Percentiles rank a stretch among this genome's conserved stretches.
phyloP scores from a whole-genome alignment of 78 protist species.

The Chrysochromulina tobinii region DNA sequence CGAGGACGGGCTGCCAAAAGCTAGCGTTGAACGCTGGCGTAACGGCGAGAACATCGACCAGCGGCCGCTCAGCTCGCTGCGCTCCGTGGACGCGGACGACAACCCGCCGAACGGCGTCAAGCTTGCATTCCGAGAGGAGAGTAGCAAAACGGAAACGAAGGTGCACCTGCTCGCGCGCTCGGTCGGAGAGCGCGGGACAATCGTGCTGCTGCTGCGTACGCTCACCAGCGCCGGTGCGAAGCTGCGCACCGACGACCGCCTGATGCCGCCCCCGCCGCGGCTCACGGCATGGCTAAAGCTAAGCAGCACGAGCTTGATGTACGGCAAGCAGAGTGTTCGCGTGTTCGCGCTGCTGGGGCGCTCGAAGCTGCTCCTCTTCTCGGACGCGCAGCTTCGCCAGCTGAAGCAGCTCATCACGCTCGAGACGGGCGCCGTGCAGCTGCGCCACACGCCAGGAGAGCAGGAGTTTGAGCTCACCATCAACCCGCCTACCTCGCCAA shows the following conservation, averaged over 20 bases:
- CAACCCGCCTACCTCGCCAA: neutral
- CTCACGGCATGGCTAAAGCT: neutral
- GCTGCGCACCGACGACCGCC: neutral
- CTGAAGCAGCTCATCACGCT: neutral
- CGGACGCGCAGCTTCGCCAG: neutral
- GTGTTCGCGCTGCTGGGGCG: neutral
- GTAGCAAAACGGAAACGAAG: neutral
- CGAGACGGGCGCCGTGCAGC: neutral
- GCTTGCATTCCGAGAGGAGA: neutral
- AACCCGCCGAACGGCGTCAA: neutral
- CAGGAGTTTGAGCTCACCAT: neutral
- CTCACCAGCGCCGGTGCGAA: neutral
- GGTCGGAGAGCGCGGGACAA: neutral
- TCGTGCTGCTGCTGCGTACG: neutral
- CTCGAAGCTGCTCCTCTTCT: neutral
- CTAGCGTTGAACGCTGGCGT: neutral
- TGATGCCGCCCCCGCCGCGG: neutral
- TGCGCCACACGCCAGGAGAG: neutral
- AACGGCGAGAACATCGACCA: neutral
- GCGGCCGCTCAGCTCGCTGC: neutral
- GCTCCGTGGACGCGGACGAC: neutral
- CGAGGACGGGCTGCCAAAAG: neutral
- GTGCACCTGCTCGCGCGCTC: neutral
- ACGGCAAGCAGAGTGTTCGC: too few species aligned
- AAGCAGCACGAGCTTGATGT: too few species aligned